These are phyloP conservation scores for Dictyostelium purpureum DNA, from an alignment of 78 protist genomes.

Conservation along the genomic window DNA sequence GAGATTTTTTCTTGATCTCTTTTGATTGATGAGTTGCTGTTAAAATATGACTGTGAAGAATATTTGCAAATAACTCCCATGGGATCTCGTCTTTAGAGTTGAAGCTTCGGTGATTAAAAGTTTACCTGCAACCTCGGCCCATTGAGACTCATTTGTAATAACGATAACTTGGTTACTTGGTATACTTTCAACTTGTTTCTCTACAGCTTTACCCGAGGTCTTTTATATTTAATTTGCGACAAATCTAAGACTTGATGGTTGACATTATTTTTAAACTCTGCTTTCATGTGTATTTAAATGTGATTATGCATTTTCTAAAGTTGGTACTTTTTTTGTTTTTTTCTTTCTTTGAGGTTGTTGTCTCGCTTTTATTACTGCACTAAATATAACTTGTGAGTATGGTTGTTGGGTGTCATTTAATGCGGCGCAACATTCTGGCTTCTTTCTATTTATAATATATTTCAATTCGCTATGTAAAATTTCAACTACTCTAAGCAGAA, in stretches of 20 bases:
- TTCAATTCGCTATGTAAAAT: constrained; percentile 39
- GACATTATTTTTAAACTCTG: constrained; percentile 39
- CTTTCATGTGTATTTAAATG: background rate
- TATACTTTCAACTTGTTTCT: constrained; percentile 21
- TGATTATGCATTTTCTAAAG: constrained; percentile 32
- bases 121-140: constrained; percentile 83
- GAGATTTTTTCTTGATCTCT: constrained; percentile 30
- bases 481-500: constrained; percentile 55
- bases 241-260: constrained; percentile 67
- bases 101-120: constrained; percentile 57
- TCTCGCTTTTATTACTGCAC: constrained; percentile 38
- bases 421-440: constrained; percentile 73
- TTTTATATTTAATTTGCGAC: constrained; percentile 32
- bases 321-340: background rate
- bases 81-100: constrained; percentile 45
- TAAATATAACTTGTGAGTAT: constrained; percentile 53
- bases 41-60: constrained; percentile 56
- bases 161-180: constrained; percentile 63
- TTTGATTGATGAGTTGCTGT: constrained; percentile 62
- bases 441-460: constrained; percentile 54
- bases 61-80: constrained; percentile 75
- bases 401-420: constrained; percentile 45
- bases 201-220: background rate
- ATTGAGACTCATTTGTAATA: constrained; percentile 81
- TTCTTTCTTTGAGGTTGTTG: constrained; percentile 29